phyloP scores from a whole-genome alignment of 352 stramenopile genomes.

The Peronospora farinosa region DNA sequence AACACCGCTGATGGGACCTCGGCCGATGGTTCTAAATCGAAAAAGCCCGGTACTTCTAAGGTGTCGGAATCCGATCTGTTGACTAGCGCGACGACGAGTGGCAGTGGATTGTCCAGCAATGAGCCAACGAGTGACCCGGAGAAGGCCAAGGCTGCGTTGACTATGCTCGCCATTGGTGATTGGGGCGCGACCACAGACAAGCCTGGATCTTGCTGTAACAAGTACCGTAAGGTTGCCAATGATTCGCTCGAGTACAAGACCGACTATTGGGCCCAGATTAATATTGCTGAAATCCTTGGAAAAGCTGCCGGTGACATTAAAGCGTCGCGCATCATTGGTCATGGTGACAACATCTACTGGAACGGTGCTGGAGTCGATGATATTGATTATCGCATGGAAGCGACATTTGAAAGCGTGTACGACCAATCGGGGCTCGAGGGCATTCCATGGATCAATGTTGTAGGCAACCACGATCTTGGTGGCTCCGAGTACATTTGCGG shows the following conservation, averaged over 20 bases:
- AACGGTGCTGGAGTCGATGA: constrained; percentile 73
- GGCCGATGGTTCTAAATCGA: constrained; percentile 12
- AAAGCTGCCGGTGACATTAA: constrained; percentile 67
- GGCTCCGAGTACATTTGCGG: constrained; percentile 82
- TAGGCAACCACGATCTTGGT: constrained; percentile 84
- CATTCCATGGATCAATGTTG: constrained; percentile 83
- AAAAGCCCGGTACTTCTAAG: constrained; percentile 17
- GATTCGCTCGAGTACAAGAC: constrained; percentile 84
- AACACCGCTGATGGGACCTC: constrained; percentile 20
- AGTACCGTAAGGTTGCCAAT: constrained; percentile 75
- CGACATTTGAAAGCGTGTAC: constrained; percentile 84
- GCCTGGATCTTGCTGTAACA: constrained; percentile 84
- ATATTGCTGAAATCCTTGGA: constrained; percentile 71
- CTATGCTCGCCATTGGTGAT: constrained; percentile 83
- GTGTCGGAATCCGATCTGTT: constrained; percentile 50
- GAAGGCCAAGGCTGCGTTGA: constrained; percentile 44
- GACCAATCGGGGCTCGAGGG: constrained; percentile 61
- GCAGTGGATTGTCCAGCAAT: constrained; percentile 20
- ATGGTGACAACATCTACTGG: constrained; percentile 88
- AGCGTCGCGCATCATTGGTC: constrained; percentile 61
- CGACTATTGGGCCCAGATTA: constrained; percentile 83
- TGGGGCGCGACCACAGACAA: constrained; percentile 84
- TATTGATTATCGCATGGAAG: constrained; percentile 76
- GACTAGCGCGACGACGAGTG: constrained; percentile 24
- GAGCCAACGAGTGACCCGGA: constrained; percentile 64